These are phyloP conservation scores for Vaccinium corymbosum DNA, from an alignment of 148 eudicot genomes.

Conservation along the genomic window DNA sequence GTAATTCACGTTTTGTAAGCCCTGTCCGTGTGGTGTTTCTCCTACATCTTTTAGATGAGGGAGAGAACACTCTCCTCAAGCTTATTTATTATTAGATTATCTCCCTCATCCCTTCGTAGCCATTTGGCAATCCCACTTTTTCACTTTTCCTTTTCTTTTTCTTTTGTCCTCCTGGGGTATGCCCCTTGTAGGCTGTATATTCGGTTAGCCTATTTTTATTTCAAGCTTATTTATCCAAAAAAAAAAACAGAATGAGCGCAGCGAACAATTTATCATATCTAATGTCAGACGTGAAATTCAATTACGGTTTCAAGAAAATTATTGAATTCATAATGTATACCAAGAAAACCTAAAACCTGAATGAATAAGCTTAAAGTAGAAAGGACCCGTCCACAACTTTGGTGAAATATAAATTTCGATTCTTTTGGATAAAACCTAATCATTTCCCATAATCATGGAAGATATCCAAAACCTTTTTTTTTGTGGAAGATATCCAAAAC, in stretches of 20 bases:
- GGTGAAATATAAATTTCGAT: not conserved
- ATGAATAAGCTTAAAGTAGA: not conserved
- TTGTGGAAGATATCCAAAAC: not conserved
- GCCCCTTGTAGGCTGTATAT: no score
- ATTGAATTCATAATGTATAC: not conserved
- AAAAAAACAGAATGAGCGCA: not conserved
- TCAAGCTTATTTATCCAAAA: no score
- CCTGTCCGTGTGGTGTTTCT: no score
- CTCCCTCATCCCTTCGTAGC: no score
- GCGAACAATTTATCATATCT: not conserved
- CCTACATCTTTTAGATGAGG: no score
- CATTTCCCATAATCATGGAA: not conserved
- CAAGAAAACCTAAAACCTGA: not conserved
- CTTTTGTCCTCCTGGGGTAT: no score
- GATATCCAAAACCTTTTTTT: not conserved
- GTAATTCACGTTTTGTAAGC: no score
- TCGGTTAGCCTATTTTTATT: no score
- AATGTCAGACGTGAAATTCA: not conserved
- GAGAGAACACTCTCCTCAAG: no score
- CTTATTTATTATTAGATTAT: no score
- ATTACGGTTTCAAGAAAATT: not conserved
- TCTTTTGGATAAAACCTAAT: not conserved
- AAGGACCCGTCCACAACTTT: not conserved
- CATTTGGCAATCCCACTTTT: no score
- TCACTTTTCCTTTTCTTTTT: no score